Percentiles rank a stretch among this genome's conserved stretches.
Conservation (phyloP, 768 basidiomycete genomes). For the Pulveroboletus sp. region DNA sequence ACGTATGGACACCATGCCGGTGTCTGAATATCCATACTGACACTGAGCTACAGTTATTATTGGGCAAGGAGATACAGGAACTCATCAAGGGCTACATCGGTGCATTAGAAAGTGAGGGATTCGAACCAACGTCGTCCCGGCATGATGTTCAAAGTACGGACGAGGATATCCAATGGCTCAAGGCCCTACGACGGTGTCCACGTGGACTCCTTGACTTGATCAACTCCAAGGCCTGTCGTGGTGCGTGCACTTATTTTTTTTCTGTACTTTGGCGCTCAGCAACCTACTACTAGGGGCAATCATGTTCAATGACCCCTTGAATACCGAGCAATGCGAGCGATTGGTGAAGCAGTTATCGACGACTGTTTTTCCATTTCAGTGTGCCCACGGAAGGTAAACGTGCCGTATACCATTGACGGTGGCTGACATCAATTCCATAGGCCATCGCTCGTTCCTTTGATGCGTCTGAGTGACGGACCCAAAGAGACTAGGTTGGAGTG, state of each 20-base stretch:
- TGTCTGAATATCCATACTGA: constrained; percentile 9
- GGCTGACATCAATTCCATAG: constrained; percentile 23
- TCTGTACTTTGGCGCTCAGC: constrained; percentile 2
- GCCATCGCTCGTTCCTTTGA: constrained; percentile 56
- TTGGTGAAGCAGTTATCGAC: constrained; percentile 66
- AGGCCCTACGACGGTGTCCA: constrained; percentile 81
- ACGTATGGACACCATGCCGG: constrained; percentile 12
- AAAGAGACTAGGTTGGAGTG: constrained; percentile 20
- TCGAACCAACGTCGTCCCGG: constrained; percentile 16
- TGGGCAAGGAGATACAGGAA: constrained; percentile 70
- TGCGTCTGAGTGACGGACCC: constrained; percentile 23
- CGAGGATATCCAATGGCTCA: constrained; percentile 52
- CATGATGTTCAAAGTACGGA: constrained; percentile 5
- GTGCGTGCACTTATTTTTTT: constrained; percentile 41
- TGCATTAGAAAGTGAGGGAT: constrained; percentile 51
- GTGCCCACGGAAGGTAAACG: constrained; percentile 86
- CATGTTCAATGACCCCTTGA: constrained; percentile 91
- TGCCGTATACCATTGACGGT: not conserved
- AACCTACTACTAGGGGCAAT: constrained; percentile 67
- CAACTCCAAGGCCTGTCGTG: constrained; percentile 96
- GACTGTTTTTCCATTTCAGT: constrained; percentile 88
- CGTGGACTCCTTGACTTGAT: constrained; percentile 75
- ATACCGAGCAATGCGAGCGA: constrained; percentile 60
- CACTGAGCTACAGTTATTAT: constrained; percentile 46
- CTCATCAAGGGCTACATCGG: constrained; percentile 73